Evolutionary conservation across 192 early-diverging fungal species (phyloP).

Genomic region (Mortierella antarctica): DNA sequence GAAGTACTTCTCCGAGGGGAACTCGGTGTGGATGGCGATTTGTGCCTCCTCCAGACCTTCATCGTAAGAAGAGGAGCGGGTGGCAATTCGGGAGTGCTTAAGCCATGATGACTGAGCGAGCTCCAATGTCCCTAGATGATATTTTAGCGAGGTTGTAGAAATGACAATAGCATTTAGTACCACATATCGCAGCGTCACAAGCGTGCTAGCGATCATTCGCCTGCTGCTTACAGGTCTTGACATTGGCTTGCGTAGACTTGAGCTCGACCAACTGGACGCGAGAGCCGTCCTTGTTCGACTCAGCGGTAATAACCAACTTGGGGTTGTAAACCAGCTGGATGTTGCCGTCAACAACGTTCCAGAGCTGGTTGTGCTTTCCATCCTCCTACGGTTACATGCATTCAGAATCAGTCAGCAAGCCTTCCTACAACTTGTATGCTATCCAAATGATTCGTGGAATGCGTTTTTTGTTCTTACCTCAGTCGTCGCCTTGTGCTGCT

Average conservation of each 20-base stretch:
- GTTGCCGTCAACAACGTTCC: slow-evolving; percentile 39
- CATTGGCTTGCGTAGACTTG: slow-evolving; percentile 20
- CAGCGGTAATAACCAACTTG: slow-evolving; percentile 34
- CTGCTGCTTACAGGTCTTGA: slow-evolving; percentile 18
- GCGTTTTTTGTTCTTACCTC: slow-evolving; percentile 7
- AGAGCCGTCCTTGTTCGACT: slow-evolving; percentile 37
- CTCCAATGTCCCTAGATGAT: slow-evolving; percentile 25
- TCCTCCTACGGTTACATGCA: slow-evolving; percentile 12
- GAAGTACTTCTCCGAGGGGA: slow-evolving; percentile 34
- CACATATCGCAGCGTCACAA: background rate
- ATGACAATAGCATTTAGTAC: background rate
- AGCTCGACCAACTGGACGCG: slow-evolving; percentile 46
- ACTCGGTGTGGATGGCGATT: slow-evolving; percentile 17
- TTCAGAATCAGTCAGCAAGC: background rate
- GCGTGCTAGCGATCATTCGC: background rate
- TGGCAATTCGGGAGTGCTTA: background rate
- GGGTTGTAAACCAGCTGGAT: slow-evolving; percentile 38
- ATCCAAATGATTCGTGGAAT: background rate
- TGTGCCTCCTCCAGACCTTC: slow-evolving; percentile 34
- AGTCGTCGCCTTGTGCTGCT: slow-evolving; percentile 42
- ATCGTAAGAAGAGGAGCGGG: background rate
- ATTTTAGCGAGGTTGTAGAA: background rate
- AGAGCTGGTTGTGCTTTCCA: slow-evolving; percentile 41
- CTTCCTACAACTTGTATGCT: background rate
- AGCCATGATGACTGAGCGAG: slow-evolving; percentile 14